Conservation (phyloP, 2,329 filamentous ascomycete genomes). For the Pestalotiopsis sp. region DNA sequence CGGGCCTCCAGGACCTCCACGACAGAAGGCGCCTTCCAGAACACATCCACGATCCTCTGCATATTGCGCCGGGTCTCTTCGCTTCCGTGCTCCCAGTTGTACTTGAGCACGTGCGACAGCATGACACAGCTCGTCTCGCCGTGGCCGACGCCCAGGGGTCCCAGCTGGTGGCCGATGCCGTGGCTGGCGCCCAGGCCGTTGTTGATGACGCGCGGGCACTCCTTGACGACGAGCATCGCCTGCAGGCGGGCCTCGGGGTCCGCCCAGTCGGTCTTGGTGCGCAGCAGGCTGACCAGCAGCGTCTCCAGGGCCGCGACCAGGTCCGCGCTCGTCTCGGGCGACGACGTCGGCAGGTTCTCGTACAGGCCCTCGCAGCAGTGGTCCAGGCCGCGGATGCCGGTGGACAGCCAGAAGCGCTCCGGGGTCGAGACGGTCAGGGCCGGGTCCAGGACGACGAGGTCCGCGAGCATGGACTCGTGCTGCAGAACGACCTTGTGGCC, state of each 20-base stretch:
- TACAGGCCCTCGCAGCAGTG: slow-evolving; percentile 23
- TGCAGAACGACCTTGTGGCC: slow-evolving; percentile 21
- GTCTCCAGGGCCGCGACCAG: slow-evolving; percentile 12
- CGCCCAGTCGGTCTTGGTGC: slow-evolving; percentile 20
- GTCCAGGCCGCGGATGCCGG: slow-evolving; percentile 24
- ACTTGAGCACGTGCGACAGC: slow-evolving; percentile 22
- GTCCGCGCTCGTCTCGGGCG: slow-evolving; percentile 9
- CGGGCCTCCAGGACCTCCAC: slow-evolving; percentile 16
- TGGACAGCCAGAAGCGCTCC: slow-evolving; percentile 25
- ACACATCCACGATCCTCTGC: slow-evolving; percentile 13
- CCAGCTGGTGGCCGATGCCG: slow-evolving; percentile 27
- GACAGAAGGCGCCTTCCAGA: slow-evolving; percentile 7
- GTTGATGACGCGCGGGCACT: slow-evolving; percentile 2
- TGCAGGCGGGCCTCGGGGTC: slow-evolving; percentile 23
- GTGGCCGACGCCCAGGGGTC: slow-evolving; percentile 24
- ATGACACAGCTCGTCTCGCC: slow-evolving; percentile 26
- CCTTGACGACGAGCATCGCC: slow-evolving; percentile 17
- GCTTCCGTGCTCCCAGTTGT: slow-evolving; percentile 19
- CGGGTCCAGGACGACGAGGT: slow-evolving; percentile 23
- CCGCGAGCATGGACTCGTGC: slow-evolving; percentile 21
- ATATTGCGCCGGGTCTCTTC: slow-evolving; percentile 15
- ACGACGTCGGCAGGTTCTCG: slow-evolving; percentile 5
- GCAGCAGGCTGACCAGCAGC: slow-evolving; percentile 19
- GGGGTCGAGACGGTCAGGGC: slow-evolving; percentile 23
- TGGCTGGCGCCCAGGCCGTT: slow-evolving; percentile 23